Evolutionary conservation across 768 basidiomycete genomes (phyloP).

Genomic region (Boletus rubropictus): DNA sequence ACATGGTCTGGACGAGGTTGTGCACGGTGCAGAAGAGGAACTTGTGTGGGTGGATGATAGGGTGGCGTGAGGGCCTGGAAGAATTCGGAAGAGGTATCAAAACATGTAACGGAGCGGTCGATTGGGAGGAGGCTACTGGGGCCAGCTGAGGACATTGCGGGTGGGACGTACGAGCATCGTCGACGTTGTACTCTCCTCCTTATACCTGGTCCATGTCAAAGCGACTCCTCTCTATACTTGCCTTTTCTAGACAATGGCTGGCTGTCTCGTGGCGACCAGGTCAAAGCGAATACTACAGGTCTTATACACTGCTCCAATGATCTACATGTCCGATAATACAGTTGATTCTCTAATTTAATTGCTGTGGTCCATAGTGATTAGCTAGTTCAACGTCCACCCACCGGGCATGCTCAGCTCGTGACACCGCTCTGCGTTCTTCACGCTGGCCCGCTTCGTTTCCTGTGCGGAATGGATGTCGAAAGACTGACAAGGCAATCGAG

Average conservation of each 20-base stretch:
- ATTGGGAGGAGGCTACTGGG: constrained; percentile 14
- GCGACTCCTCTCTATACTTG: constrained; percentile 26
- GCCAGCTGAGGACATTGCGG: constrained; percentile 15
- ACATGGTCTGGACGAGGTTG: constrained; percentile 17
- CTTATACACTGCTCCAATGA: constrained; percentile 6
- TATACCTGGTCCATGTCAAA: constrained; percentile 27
- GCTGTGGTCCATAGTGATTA: not conserved
- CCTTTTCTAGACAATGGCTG: constrained; percentile 31
- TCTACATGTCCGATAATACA: constrained; percentile 19
- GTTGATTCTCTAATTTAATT: not conserved
- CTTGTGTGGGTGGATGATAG: constrained; percentile 11
- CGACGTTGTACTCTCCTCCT: constrained; percentile 19
- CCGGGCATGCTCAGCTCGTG: constrained; percentile 38
- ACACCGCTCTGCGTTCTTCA: constrained; percentile 13
- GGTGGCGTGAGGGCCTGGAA: constrained; percentile 28
- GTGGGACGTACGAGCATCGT: constrained; percentile 15
- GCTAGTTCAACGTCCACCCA: constrained; percentile 32
- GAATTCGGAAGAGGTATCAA: constrained; percentile 27
- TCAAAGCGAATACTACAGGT: constrained; percentile 8
- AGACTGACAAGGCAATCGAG: constrained; percentile 19
- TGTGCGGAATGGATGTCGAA: constrained; percentile 14
- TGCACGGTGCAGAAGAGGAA: constrained; percentile 6
- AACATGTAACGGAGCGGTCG: constrained; percentile 4
- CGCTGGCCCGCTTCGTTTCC: constrained; percentile 10
- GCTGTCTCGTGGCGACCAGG: constrained; percentile 15